Evolutionary conservation across 495 filamentous ascomycete species (phyloP).

Genomic region (Xylaria flabelliformis): DNA sequence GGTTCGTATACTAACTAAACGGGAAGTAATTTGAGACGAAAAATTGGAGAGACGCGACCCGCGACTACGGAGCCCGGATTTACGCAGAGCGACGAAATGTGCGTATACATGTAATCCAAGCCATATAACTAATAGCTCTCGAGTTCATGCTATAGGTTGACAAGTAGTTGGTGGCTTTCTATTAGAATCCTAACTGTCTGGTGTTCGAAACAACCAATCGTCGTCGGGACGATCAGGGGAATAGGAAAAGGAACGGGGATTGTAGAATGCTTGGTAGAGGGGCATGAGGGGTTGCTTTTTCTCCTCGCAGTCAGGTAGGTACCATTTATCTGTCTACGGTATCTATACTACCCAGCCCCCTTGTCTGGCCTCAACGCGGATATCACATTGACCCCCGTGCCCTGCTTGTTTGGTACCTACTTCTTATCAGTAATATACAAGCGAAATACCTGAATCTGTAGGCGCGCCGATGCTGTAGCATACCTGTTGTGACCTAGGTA

Average conservation of each 20-base stretch:
- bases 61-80: background rate
- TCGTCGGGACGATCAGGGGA: slow-evolving; percentile 10
- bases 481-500: background rate
- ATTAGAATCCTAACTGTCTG: background rate
- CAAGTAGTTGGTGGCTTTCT: background rate
- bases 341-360: background rate
- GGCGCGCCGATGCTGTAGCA: background rate
- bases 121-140: background rate
- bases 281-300: slow-evolving; percentile 11
- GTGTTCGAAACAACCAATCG: background rate
- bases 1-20: slow-evolving; percentile 1
- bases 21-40: background rate
- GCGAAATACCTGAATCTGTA: slow-evolving; percentile 5
- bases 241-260: background rate
- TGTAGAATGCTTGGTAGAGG: background rate
- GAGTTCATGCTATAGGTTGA: background rate
- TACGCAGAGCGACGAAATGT: slow-evolving; percentile 1
- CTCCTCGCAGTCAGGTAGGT: background rate
- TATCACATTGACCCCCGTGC: background rate
- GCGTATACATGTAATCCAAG: background rate
- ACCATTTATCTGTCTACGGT: background rate
- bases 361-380: background rate
- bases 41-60: background rate
- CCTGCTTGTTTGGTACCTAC: background rate
- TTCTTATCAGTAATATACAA: background rate